These are phyloP conservation scores for Stemphylium vesicarium DNA, from an alignment of 2,329 filamentous ascomycete genomes.

Conservation along the genomic window DNA sequence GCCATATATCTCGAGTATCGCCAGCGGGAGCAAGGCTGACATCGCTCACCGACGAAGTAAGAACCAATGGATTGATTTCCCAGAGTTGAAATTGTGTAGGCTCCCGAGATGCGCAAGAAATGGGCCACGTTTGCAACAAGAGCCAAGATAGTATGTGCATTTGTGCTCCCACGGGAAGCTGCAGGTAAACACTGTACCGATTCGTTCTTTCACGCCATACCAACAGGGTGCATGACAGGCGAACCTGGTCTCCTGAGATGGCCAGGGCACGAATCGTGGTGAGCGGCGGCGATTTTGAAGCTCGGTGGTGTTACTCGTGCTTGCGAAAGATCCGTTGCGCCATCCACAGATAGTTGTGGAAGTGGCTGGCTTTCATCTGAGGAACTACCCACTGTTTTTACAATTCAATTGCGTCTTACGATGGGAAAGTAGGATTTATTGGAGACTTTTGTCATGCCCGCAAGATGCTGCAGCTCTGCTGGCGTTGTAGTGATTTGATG, in stretches of 20 bases:
- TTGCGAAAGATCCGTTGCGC: slow-evolving; percentile 7
- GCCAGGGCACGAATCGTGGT: slow-evolving; percentile 17
- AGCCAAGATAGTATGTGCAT: slow-evolving; percentile 37
- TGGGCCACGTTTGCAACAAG: slow-evolving; percentile 44
- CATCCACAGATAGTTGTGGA: background rate
- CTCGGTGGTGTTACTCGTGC: slow-evolving; percentile 15
- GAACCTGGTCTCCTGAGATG: slow-evolving; percentile 5
- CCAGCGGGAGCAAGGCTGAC: slow-evolving; percentile 15
- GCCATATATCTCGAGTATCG: slow-evolving; percentile 35
- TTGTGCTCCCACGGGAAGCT: slow-evolving; percentile 38
- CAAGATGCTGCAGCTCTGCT: background rate
- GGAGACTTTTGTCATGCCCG: background rate
- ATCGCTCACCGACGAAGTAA: slow-evolving; percentile 23
- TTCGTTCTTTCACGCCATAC: slow-evolving; percentile 31
- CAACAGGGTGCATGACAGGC: slow-evolving; percentile 22
- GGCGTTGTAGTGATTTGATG: background rate
- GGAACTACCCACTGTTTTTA: background rate
- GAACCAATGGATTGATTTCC: slow-evolving; percentile 21
- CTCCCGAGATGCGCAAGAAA: slow-evolving; percentile 24
- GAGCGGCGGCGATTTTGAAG: background rate
- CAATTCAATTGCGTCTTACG: background rate
- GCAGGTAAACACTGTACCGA: slow-evolving; percentile 38
- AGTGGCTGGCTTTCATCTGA: background rate
- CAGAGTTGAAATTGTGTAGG: slow-evolving; percentile 19
- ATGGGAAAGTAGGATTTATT: background rate